Conservation (phyloP, 2,329 filamentous ascomycete species). For the Trichoderma sp. region DNA sequence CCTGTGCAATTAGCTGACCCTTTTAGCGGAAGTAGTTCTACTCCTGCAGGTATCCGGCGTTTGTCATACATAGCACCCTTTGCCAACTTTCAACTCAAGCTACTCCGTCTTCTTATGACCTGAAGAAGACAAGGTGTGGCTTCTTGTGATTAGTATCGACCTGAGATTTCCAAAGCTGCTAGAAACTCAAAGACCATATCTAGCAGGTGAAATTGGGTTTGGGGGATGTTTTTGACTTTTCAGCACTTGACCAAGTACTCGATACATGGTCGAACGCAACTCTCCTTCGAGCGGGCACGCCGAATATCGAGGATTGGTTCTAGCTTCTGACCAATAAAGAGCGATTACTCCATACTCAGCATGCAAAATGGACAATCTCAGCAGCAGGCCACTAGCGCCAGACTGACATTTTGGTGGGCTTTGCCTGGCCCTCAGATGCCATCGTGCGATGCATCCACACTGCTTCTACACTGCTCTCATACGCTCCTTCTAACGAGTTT, state of each 20-base stretch:
- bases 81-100: constrained; percentile 8
- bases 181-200: constrained; percentile 13
- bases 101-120: constrained; percentile 2
- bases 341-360: background rate
- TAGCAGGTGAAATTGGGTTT: background rate
- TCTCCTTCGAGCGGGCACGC: background rate
- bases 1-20: constrained; percentile 13
- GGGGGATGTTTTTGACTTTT: constrained; percentile 5
- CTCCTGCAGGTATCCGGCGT: constrained; percentile 23
- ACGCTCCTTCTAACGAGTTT: background rate
- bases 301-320: background rate
- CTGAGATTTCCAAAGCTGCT: constrained; percentile 4
- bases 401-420: constrained; percentile 5
- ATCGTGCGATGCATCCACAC: background rate
- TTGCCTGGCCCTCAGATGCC: background rate
- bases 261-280: background rate
- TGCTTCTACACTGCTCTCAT: too few relatives aligned
- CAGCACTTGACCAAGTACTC: background rate
- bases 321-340: constrained; percentile 9
- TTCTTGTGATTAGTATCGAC: background rate
- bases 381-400: constrained; percentile 7
- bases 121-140: constrained; percentile 5
- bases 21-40: constrained; percentile 12
- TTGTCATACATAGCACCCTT: constrained; percentile 25
- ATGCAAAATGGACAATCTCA: constrained; percentile 17